Evolutionary conservation across 139 green algal species (phyloP).

Genomic region (Tetradesmus obliquus): DNA sequence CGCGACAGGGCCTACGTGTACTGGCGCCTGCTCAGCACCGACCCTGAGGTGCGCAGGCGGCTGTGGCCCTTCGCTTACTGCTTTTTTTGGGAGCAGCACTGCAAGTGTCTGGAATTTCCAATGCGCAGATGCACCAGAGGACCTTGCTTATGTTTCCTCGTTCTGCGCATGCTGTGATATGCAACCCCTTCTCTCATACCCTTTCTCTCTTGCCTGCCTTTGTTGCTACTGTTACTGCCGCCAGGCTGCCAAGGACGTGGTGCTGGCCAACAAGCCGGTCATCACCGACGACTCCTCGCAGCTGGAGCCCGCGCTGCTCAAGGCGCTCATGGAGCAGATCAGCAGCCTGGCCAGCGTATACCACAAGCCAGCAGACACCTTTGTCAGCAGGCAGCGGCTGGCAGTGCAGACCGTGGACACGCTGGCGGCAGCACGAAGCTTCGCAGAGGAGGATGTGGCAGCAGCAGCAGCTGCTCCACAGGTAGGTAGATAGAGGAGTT

Average conservation of each 20-base stretch:
- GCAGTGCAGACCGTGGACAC: constrained; percentile 67
- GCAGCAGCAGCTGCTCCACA: not conserved
- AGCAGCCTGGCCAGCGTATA: constrained; percentile 87
- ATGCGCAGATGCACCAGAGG: too few relatives aligned
- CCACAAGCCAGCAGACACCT: constrained; percentile 92
- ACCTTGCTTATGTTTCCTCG: too few relatives aligned
- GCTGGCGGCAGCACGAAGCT: not conserved
- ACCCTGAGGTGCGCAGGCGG: constrained; percentile 84
- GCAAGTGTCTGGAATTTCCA: not conserved
- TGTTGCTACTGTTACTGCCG: not conserved
- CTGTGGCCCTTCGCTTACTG: not conserved
- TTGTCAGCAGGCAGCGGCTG: constrained; percentile 80
- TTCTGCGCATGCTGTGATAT: not conserved
- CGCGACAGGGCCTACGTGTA: constrained; percentile 98
- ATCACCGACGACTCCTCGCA: constrained; percentile 82
- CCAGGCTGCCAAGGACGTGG: constrained; percentile 92
- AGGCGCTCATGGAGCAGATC: constrained; percentile 76
- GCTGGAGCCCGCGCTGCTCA: constrained; percentile 87
- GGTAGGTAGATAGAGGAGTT: not conserved
- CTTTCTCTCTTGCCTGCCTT: not conserved
- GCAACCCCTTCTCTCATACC: not conserved
- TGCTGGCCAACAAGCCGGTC: constrained; percentile 94
- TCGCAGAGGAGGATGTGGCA: constrained; percentile 4
- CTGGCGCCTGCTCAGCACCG: constrained; percentile 97
- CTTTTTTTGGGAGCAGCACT: not conserved